Conservation (phyloP, 2,329 filamentous ascomycete species). For the Stagonosporopsis cucurbitacearum region DNA sequence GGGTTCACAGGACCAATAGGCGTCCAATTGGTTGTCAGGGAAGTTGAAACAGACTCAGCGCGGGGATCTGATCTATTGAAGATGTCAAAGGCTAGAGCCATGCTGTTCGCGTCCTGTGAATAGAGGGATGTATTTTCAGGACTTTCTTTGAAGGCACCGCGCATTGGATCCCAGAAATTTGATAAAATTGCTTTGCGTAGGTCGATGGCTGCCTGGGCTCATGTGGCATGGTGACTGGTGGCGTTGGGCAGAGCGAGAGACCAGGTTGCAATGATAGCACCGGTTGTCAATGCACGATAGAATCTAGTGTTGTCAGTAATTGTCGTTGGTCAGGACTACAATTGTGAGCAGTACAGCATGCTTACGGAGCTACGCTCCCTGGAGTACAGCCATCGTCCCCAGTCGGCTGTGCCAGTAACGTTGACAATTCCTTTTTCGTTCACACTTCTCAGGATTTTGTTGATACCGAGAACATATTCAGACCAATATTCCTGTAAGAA, state of each 20-base stretch:
- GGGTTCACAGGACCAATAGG: constrained; percentile 62
- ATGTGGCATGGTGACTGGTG: neutral
- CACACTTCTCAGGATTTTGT: constrained; percentile 52
- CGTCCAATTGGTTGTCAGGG: constrained; percentile 61
- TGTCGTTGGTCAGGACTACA: no score
- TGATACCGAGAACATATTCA: constrained; percentile 57
- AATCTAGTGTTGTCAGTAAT: neutral
- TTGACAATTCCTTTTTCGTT: constrained; percentile 54
- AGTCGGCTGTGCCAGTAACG: constrained; percentile 58
- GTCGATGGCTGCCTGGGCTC: neutral
- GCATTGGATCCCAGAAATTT: constrained; percentile 32
- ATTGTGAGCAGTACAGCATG: constrained; percentile 9
- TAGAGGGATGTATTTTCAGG: constrained; percentile 44
- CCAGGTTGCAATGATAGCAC: neutral
- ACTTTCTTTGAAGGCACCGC: constrained; percentile 49
- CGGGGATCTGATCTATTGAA: constrained; percentile 41
- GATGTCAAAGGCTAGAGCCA: constrained; percentile 60
- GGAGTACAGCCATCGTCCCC: constrained; percentile 53
- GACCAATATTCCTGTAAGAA: constrained; percentile 59
- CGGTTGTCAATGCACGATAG: constrained; percentile 2
- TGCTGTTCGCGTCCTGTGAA: constrained; percentile 63
- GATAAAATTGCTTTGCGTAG: constrained; percentile 32
- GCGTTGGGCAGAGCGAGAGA: neutral
- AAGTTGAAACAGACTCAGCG: constrained; percentile 52
- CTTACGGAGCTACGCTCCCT: constrained; percentile 20